Percentiles rank a stretch among this genome's conserved stretches.
phyloP scores from a whole-genome alignment of 1,284 basidiomycete genomes.

The Spongiforma sp. region DNA sequence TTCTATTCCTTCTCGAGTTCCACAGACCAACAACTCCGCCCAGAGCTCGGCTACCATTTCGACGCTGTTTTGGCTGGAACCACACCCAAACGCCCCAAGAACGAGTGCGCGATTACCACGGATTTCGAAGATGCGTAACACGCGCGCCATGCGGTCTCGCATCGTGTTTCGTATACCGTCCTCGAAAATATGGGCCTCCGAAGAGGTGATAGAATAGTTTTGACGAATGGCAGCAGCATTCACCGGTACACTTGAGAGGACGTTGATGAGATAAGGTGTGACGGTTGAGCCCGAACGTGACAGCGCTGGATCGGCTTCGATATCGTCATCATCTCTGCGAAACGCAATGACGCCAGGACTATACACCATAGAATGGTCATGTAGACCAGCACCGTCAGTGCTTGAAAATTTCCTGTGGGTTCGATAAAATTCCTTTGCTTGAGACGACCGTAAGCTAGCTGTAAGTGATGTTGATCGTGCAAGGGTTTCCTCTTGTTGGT shows the following conservation, averaged over 20 bases:
- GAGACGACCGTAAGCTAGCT: constrained; percentile 44
- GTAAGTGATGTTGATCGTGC: constrained; percentile 52
- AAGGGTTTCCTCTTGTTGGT: constrained; percentile 53
- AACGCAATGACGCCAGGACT: constrained; percentile 54
- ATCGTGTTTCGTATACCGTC: constrained; percentile 46
- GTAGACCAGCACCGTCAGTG: constrained; percentile 44
- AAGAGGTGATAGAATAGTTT: constrained; percentile 43
- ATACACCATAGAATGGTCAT: constrained; percentile 56
- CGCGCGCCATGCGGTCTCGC: constrained; percentile 43
- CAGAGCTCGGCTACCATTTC: constrained; percentile 47
- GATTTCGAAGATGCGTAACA: constrained; percentile 50
- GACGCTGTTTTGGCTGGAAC: constrained; percentile 47
- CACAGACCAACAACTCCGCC: constrained; percentile 53
- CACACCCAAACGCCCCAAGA: constrained; percentile 55
- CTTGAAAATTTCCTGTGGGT: constrained; percentile 43
- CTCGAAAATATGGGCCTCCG: constrained; percentile 42
- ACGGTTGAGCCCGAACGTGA: constrained; percentile 33
- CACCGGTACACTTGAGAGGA: constrained; percentile 51
- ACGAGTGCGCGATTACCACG: constrained; percentile 49
- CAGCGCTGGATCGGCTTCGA: constrained; percentile 11
- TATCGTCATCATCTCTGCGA: constrained; percentile 47
- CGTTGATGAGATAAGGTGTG: constrained; percentile 48
- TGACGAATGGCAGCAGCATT: constrained; percentile 48
- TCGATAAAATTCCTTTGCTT: constrained; percentile 48
- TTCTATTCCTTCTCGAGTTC: constrained; percentile 31